Base-by-base conservation (phyloP, 495 filamentous ascomycete species). In the Cladorrhinum samala region DNA sequence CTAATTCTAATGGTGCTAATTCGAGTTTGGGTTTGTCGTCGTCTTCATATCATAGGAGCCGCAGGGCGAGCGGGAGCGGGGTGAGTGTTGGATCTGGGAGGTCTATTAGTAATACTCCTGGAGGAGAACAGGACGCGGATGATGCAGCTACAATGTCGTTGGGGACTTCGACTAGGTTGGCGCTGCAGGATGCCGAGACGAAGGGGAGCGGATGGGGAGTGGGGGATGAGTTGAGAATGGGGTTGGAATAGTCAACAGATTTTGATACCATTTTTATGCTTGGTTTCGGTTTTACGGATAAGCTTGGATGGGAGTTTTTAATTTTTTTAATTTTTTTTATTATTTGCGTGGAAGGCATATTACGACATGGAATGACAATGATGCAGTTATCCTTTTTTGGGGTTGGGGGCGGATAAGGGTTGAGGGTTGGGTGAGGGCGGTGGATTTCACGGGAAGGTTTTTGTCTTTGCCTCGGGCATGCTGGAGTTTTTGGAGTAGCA, bases 181-280 rank as follows among this genome's bases (percentile, higher is more conserved):
- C 67, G 13, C 27, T 68, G 37, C 64, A 70, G 33, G 66, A 65
- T 55, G 63, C 61, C 0, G 63, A 60, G 8, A 59, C 48, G 18
- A 54, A 64, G 46, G 64, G 33, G 33, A 57, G 58, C 11, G 63
- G 56, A 36, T 71, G 69, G 66, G 68, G 60, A 14, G 54, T 72
- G 2, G 69, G 69, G 1, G 69, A 72, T 54, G 69, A 72, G 25
- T 65, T 68, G 8, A 53, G 64, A 52, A 72, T 72, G 69, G 64
- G 68, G 17, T 58, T 72, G 52, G 68, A 69, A 48, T 69, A 48
- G 43, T 23, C 4, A 25, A 33, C 5, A 11, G 27, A 33, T 33
- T 6, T 33, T 33, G 27, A 33, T 33, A 33, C 11, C 11, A 24
- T 16, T 54, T 33, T 24, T 25, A 1, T 46, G 19, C 14, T 46